Evolutionary conservation across 1,139 yeast genomes (phyloP), one percentile per base, ranked within the genome.

Genomic region (Taphrina populina): DNA sequence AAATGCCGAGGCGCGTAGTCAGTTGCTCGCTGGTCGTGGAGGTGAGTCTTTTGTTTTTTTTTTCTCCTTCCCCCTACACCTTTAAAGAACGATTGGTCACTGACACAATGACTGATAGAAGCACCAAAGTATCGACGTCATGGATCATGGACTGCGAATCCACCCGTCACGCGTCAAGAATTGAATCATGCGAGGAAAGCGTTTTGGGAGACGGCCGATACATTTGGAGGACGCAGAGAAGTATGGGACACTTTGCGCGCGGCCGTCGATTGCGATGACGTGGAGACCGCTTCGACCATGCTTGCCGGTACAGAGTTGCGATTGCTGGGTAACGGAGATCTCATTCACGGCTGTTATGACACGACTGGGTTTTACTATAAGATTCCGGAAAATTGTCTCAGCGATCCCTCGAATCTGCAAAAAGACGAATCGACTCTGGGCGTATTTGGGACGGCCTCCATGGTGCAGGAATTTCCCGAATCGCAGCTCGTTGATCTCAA

Each of bases 131-230:
- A 39, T 24, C 21, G 40, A 13, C 26, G 30, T 15, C 54, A 49
- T 30, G 54, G 54, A 8, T 15, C 33, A 23, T 49, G 54, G 54
- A 32, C 34, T 20, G 54, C 54, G 20, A 39, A 40, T 32, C 54
- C 54, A 6, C 46, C 54, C 3, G 39, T 49, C 24, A 37, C 54
- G 20, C 34, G 29, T n/a, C 32, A 41, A 17, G 46, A 49, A 10
- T 32, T 49, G 20, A 46, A 37, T 17, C 54, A 41, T 17, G 37
- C 54, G 3, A 37, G 54, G 5, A 17, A 27, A 3, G 54, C 54
- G 7, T 49, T 49, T 23, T 49, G 54, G 54, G 54, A 49, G 39
- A 49, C 54, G 17, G 54, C 54, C n/a, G 54, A 49, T 24, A 49
- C 54, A 8, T 49, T 49, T 17, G 54, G 54, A 8, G 54, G 54